A percentile compares a stretch with the other conserved stretches of the same genome.
phyloP scores from a whole-genome alignment of 345 rosid genomes.

The Eucalyptus erythrocorys region DNA sequence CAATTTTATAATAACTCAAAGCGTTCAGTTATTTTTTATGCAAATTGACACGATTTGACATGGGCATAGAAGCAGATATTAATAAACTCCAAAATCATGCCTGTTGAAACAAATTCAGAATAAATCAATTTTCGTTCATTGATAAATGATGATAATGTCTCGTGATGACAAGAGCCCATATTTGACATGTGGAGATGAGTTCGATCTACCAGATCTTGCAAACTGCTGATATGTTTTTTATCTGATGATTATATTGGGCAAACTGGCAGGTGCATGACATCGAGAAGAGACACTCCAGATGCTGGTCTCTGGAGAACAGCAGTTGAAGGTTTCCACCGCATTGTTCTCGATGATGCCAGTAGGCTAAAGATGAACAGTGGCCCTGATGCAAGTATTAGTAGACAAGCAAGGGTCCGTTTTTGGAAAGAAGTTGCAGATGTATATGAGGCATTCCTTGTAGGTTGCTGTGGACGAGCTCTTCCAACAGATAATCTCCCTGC shows the following conservation, averaged over 20 bases:
- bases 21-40: neutral
- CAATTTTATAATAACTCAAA: neutral
- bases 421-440: slow-evolving; percentile 98
- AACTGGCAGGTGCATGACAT: slow-evolving; percentile 64
- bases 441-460: slow-evolving; percentile 83
- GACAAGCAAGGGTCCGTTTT: slow-evolving; percentile 47
- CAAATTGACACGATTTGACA: neutral
- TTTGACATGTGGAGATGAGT: neutral
- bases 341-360: slow-evolving; percentile 58
- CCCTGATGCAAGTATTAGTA: slow-evolving; percentile 35
- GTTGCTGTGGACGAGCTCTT: slow-evolving; percentile 89
- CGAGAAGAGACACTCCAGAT: slow-evolving; percentile 89
- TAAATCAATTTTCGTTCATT: neutral
- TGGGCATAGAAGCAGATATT: neutral
- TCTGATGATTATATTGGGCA: neutral
- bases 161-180: neutral
- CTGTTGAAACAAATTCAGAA: neutral
- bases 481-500: slow-evolving; percentile 65
- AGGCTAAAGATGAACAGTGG: slow-evolving; percentile 16
- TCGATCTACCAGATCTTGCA: neutral
- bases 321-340: slow-evolving; percentile 75
- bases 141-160: neutral
- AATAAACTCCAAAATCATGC: neutral
- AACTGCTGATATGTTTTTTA: neutral
- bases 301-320: slow-evolving; percentile 90